Evolutionary conservation across 179 eudicot species (phyloP).

Genomic region (Beta lomatogona): DNA sequence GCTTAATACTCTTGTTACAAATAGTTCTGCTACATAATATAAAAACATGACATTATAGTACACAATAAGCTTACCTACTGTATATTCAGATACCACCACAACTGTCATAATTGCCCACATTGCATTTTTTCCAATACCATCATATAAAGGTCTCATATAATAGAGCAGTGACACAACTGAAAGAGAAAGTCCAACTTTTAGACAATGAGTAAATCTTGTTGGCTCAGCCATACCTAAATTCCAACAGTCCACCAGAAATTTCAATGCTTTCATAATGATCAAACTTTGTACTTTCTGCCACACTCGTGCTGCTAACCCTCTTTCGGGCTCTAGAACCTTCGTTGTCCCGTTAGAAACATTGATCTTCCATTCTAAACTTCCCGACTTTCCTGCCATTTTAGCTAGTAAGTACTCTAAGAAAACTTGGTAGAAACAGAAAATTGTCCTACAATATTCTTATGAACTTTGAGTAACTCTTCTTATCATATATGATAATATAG

Average conservation of each 20-base stretch:
- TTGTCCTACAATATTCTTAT: too few species aligned
- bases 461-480: too few species aligned
- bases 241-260: conserved; percentile 55
- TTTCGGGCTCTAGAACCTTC: conserved; percentile 41
- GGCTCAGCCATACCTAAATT: conserved; percentile 67
- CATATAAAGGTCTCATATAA: conserved; percentile 84
- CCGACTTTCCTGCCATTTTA: conserved; percentile 23
- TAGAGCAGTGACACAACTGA: conserved; percentile 74
- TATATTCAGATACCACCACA: conserved; percentile 83
- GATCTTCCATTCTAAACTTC: conserved; percentile 67
- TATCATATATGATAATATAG: too few species aligned
- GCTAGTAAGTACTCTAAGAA: not conserved
- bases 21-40: too few species aligned
- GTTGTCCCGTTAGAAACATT: conserved; percentile 52
- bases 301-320: conserved; percentile 20
- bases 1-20: conserved; percentile 6
- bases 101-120: conserved; percentile 97
- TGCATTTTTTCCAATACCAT: conserved; percentile 83
- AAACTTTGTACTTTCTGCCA: conserved; percentile 29
- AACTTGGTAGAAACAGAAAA: not conserved
- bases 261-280: conserved; percentile 37
- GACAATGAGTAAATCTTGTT: conserved; percentile 62
- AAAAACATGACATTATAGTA: not conserved
- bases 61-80: conserved; percentile 55
- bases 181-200: conserved; percentile 81